phyloP scores from a whole-genome alignment of 805 yeast genomes.

The Candida nanaspora region DNA sequence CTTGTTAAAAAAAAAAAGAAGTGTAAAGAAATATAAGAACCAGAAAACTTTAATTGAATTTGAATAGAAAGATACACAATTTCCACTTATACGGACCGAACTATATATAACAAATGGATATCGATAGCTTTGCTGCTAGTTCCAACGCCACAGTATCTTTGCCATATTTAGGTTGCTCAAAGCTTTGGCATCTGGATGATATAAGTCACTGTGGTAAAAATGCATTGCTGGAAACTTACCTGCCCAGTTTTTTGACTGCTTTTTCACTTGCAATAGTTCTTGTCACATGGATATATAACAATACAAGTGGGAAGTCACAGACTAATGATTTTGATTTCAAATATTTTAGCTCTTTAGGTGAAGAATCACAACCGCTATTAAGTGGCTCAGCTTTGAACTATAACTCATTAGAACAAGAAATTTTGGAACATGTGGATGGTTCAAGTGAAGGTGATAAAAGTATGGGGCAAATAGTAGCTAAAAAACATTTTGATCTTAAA shows the following conservation, averaged over 20 bases:
- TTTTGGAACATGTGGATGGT: background rate
- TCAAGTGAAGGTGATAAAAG: background rate
- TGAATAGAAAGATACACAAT: too few relatives aligned
- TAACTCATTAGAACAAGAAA: background rate
- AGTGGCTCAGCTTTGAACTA: constrained; percentile 1
- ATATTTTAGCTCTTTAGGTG: background rate
- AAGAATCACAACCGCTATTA: background rate
- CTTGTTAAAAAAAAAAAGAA: too few relatives aligned
- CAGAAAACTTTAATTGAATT: too few relatives aligned
- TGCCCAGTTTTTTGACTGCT: constrained; percentile 24
- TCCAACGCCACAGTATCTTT: too few relatives aligned
- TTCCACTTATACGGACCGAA: too few relatives aligned
- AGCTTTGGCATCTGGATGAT: too few relatives aligned
- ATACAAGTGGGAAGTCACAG: constrained; percentile 23
- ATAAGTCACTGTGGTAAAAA: constrained; percentile 40
- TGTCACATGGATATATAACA: constrained; percentile 12
- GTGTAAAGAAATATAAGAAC: too few relatives aligned
- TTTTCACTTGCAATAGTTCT: constrained; percentile 15
- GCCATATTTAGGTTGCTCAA: too few relatives aligned
- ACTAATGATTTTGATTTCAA: background rate
- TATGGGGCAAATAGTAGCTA: constrained; percentile 32
- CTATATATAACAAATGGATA: too few relatives aligned
- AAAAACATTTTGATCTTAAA: constrained; percentile 60
- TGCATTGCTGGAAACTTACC: constrained; percentile 23
- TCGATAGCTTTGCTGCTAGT: too few relatives aligned